Conservation (phyloP, 371 early-diverging fungal species). For the Mortierella sp. region DNA sequence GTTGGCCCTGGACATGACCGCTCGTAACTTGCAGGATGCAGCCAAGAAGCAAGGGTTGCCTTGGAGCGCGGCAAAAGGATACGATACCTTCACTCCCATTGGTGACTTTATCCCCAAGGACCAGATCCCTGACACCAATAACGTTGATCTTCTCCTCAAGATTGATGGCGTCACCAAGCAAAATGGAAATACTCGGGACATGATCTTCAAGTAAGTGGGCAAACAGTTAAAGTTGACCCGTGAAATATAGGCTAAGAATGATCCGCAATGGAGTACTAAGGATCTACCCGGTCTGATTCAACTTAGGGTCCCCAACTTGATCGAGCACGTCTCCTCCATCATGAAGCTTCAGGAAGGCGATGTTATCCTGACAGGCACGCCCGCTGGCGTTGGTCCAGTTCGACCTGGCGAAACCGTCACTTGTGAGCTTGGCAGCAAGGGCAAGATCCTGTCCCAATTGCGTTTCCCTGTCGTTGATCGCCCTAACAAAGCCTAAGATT, state of each 20-base stretch:
- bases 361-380: conserved; percentile 70
- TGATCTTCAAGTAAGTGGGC: conserved; percentile 83
- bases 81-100: conserved; percentile 94
- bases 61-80: conserved; percentile 94
- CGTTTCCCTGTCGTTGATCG: conserved; percentile 32
- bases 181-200: conserved; percentile 88
- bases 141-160: conserved; percentile 81
- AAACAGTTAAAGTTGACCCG: no score
- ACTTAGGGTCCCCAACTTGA: conserved; percentile 73
- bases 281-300: no score
- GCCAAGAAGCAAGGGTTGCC: conserved; percentile 89
- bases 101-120: conserved; percentile 83
- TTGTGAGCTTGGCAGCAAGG: conserved; percentile 26
- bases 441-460: conserved; percentile 32
- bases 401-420: conserved; percentile 79
- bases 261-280: no score
- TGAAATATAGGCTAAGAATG: not conserved
- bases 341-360: conserved; percentile 90
- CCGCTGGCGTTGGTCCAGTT: conserved; percentile 86
- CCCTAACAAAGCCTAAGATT: conserved; percentile 3
- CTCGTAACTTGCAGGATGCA: conserved; percentile 78
- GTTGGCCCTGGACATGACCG: conserved; percentile 93
- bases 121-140: conserved; percentile 74
- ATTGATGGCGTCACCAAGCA: conserved; percentile 80
- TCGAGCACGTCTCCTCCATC: conserved; percentile 81